Evolutionary conservation across 345 rosid species (phyloP).

Genomic region (Nephelium lappaceum): DNA sequence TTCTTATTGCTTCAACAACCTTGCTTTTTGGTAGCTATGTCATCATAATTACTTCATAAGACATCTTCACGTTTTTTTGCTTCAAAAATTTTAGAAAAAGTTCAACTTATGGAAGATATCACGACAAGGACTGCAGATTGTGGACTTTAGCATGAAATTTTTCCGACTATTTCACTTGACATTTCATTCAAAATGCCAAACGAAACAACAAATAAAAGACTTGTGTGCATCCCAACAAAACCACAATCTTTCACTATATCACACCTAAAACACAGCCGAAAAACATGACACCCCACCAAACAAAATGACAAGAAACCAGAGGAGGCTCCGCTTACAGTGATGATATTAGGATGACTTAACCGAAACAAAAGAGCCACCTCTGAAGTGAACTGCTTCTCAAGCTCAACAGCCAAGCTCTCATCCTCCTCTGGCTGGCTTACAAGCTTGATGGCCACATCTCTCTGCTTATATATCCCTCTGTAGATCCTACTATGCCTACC

Average conservation of each 20-base stretch:
- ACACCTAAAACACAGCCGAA: not conserved
- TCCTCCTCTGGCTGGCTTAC: slow-evolving; percentile 80
- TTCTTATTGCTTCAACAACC: slow-evolving; percentile 2
- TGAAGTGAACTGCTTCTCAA: slow-evolving; percentile 73
- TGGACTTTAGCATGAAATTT: not conserved
- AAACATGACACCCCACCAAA: not conserved
- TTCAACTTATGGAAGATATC: slow-evolving; percentile 5
- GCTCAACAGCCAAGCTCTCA: slow-evolving; percentile 54
- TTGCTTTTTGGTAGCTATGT: slow-evolving; percentile 16
- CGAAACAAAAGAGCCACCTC: slow-evolving; percentile 69
- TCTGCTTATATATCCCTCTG: slow-evolving; percentile 70
- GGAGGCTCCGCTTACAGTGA: slow-evolving; percentile 49
- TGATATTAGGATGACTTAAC: slow-evolving; percentile 63
- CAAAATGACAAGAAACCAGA: not conserved
- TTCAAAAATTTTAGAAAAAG: not conserved
- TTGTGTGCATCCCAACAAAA: not conserved
- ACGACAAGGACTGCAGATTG: slow-evolving; percentile 6
- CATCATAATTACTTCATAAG: not conserved
- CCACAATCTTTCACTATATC: not conserved
- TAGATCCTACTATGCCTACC: slow-evolving; percentile 84
- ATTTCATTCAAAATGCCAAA: not conserved
- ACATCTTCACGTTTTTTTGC: slow-evolving; percentile 16
- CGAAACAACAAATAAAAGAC: slow-evolving; percentile 1
- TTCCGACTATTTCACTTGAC: not conserved
- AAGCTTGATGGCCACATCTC: slow-evolving; percentile 76